Percentiles rank a stretch among this genome's conserved stretches.
Evolutionary conservation across 768 basidiomycete species (phyloP).

Genomic region (Agrocybe praecox): DNA sequence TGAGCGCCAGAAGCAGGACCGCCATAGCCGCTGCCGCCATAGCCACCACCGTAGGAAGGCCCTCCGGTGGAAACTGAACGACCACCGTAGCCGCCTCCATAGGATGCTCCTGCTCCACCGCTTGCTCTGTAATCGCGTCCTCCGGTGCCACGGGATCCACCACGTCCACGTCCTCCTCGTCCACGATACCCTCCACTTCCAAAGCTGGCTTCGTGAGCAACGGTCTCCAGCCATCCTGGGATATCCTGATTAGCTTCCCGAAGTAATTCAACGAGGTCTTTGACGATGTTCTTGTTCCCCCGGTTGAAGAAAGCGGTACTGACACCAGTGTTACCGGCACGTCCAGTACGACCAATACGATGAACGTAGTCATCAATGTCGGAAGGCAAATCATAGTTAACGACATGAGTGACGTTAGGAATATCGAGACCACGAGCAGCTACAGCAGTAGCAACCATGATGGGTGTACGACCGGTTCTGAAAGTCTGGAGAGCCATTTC

Average conservation of each 20-base stretch:
- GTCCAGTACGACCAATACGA: slow-evolving; percentile 96
- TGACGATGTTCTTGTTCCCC: slow-evolving; percentile 89
- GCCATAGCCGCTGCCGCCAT: slow-evolving; percentile 31
- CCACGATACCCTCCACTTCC: slow-evolving; percentile 60
- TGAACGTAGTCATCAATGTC: slow-evolving; percentile 99
- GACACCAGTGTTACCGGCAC: slow-evolving; percentile 96
- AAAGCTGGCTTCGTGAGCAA: slow-evolving; percentile 81
- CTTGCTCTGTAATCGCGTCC: slow-evolving; percentile 50
- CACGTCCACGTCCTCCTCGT: slow-evolving; percentile 61
- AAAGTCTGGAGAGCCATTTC: slow-evolving; percentile 95
- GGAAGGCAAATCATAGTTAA: slow-evolving; percentile 97
- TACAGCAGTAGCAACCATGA: slow-evolving; percentile 97
- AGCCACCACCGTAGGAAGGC: slow-evolving; percentile 26
- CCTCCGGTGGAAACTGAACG: slow-evolving; percentile 26
- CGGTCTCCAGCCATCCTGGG: slow-evolving; percentile 86
- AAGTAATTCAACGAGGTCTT: slow-evolving; percentile 90
- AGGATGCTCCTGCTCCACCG: slow-evolving; percentile 32
- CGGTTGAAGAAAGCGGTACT: slow-evolving; percentile 97
- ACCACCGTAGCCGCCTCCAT: slow-evolving; percentile 30
- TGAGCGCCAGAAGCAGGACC: slow-evolving; percentile 26
- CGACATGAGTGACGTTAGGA: slow-evolving; percentile 97
- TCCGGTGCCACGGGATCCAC: slow-evolving; percentile 48
- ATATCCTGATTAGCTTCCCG: slow-evolving; percentile 97
- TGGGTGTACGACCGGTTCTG: slow-evolving; percentile 92
- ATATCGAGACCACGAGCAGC: slow-evolving; percentile 99